These are phyloP conservation scores for Aspergillus tamarii DNA, from an alignment of 2,329 filamentous ascomycete genomes.

Conservation along the genomic window DNA sequence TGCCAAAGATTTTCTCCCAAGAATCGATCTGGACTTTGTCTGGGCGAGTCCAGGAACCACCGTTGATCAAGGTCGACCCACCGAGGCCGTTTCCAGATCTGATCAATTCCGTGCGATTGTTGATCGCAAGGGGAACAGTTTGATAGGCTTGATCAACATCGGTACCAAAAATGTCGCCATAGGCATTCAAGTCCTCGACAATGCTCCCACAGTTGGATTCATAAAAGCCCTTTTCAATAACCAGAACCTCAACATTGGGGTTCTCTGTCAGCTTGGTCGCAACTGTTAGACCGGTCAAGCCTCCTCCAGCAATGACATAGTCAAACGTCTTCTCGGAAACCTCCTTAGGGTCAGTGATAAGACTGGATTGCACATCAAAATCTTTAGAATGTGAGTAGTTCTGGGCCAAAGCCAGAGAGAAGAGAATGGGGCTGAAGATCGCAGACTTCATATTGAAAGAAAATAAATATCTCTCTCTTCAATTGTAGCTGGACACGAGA, in stretches of 20 bases:
- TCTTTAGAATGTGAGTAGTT: background rate
- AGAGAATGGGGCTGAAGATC: background rate
- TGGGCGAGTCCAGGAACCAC: slow-evolving; percentile 33
- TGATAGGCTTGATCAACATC: slow-evolving; percentile 26
- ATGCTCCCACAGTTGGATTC: slow-evolving; percentile 30
- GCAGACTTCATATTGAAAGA: background rate
- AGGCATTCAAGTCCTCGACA: slow-evolving; percentile 29
- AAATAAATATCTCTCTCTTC: too few species aligned
- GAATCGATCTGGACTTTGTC: slow-evolving; percentile 31
- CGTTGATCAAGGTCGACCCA: slow-evolving; percentile 34
- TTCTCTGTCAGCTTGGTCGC: slow-evolving; percentile 30
- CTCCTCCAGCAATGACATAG: slow-evolving; percentile 38
- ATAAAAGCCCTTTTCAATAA: slow-evolving; percentile 36
- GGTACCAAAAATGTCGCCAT: slow-evolving; percentile 32
- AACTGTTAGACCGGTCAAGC: slow-evolving; percentile 33
- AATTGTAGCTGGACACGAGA: too few species aligned
- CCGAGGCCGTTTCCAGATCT: slow-evolving; percentile 31
- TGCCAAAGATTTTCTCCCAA: slow-evolving; percentile 44
- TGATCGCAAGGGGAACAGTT: slow-evolving; percentile 20
- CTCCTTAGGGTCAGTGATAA: slow-evolving; percentile 19
- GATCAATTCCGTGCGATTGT: slow-evolving; percentile 26
- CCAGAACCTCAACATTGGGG: slow-evolving; percentile 27
- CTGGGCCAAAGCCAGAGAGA: background rate
- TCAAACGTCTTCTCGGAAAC: slow-evolving; percentile 25
- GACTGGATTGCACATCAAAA: background rate